Conservation (phyloP, 2,329 filamentous ascomycete species). For the Fusarium nelsonii region DNA sequence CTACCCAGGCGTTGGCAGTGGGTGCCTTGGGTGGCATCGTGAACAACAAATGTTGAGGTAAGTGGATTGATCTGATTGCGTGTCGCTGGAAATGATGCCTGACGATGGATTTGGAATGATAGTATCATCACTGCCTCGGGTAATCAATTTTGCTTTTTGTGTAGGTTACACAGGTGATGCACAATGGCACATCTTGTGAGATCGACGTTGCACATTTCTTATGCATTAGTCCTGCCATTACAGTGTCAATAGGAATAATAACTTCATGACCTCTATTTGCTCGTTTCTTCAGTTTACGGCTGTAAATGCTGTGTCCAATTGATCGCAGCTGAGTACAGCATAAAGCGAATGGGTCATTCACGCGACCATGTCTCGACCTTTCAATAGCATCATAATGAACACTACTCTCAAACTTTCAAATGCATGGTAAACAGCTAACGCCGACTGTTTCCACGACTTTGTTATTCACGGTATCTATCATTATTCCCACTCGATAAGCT, state of each 20-base stretch:
- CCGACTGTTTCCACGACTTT: no score
- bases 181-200: neutral
- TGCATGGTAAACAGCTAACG: no score
- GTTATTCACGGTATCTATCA: no score
- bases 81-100: neutral
- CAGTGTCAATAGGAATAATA: neutral
- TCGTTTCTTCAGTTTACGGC: no score
- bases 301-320: neutral
- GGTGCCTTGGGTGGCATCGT: conserved; percentile 20
- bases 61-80: neutral
- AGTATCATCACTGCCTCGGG: neutral
- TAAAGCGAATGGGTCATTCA: neutral
- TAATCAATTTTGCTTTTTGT: neutral
- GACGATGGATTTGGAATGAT: neutral
- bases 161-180: neutral
- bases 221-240: neutral
- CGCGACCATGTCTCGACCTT: no score
- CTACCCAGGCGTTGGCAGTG: conserved; percentile 16
- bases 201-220: neutral
- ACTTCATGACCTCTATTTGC: no score
- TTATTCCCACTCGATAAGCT: neutral
- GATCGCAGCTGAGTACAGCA: neutral
- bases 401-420: no score
- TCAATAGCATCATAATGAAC: no score
- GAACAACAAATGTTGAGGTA: fast-evolving